These are phyloP conservation scores for Ceratocystis lukuohia DNA, from an alignment of 2,329 filamentous ascomycete genomes.

Conservation along the genomic window DNA sequence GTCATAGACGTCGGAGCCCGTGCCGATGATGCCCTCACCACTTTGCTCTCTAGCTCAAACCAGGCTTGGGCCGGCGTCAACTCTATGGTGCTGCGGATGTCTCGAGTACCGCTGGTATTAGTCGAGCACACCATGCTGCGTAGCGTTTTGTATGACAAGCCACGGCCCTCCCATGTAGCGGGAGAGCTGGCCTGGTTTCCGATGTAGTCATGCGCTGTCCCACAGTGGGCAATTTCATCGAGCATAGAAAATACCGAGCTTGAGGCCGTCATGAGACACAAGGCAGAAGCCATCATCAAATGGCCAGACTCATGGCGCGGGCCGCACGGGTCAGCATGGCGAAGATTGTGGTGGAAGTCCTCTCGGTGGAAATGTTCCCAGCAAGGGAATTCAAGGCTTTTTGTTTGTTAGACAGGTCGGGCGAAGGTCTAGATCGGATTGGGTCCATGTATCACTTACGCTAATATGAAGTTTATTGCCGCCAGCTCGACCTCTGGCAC, in stretches of 20 bases:
- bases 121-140: conserved; percentile 8
- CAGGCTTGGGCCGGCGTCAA: conserved; percentile 18
- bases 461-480: conserved; percentile 18
- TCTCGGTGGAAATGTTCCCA: conserved; percentile 17
- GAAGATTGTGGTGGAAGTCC: conserved; percentile 10
- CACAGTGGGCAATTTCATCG: conserved; percentile 12
- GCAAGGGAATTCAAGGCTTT: conserved; percentile 15
- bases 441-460: conserved; percentile 10
- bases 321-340: not conserved
- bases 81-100: conserved; percentile 8
- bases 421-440: no score
- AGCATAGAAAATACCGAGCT: conserved; percentile 11
- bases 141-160: conserved; percentile 14
- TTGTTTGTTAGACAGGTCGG: conserved; percentile 1
- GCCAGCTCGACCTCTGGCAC: conserved; percentile 14
- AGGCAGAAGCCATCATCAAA: conserved; percentile 16
- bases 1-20: not conserved
- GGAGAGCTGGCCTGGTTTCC: conserved; percentile 3
- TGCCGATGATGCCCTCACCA: conserved; percentile 3
- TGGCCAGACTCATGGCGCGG: conserved; percentile 16
- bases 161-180: conserved; percentile 16
- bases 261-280: conserved; percentile 15
- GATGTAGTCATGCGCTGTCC: conserved; percentile 7
- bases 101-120: not conserved
- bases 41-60: conserved; percentile 15